Conservation (phyloP, 1,284 basidiomycete genomes). For the Ceratobasidium sp. region DNA sequence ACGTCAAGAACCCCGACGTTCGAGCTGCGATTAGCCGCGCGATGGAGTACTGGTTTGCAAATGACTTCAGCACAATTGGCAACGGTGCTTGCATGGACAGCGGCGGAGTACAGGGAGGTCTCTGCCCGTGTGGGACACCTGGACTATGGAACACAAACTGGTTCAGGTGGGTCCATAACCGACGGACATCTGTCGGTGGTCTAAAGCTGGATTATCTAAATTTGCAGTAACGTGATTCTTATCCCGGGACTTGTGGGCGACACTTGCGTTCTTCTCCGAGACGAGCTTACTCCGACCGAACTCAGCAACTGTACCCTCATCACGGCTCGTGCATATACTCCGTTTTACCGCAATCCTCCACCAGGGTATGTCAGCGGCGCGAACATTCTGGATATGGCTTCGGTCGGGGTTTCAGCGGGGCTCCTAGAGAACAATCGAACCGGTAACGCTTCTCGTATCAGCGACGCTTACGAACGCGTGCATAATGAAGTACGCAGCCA, state of each 20-base stretch:
- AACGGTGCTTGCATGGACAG: constrained; percentile 56
- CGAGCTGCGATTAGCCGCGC: constrained; percentile 56
- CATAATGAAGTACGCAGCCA: constrained; percentile 46
- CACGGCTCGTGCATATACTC: constrained; percentile 35
- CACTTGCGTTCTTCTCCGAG: constrained; percentile 61
- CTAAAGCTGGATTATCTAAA: not conserved
- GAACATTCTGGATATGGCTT: constrained; percentile 65
- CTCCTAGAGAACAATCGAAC: constrained; percentile 49
- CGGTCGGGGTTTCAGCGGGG: constrained; percentile 62
- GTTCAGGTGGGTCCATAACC: constrained; percentile 51
- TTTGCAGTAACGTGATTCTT: constrained; percentile 59
- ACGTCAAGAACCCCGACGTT: constrained; percentile 53
- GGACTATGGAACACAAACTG: constrained; percentile 75
- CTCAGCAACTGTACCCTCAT: constrained; percentile 37
- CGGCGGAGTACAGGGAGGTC: constrained; percentile 54
- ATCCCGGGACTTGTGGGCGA: constrained; percentile 64
- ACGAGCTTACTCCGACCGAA: constrained; percentile 27
- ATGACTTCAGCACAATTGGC: constrained; percentile 62
- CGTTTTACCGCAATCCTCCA: constrained; percentile 16
- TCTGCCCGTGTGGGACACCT: constrained; percentile 63
- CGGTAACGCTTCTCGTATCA: constrained; percentile 54
- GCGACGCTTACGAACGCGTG: constrained; percentile 58
- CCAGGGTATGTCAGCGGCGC: constrained; percentile 59
- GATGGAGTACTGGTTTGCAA: constrained; percentile 70
- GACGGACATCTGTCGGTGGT: not conserved